These are phyloP conservation scores for Botrytis medusae DNA, from an alignment of 2,329 filamentous ascomycete species.

Conservation along the genomic window DNA sequence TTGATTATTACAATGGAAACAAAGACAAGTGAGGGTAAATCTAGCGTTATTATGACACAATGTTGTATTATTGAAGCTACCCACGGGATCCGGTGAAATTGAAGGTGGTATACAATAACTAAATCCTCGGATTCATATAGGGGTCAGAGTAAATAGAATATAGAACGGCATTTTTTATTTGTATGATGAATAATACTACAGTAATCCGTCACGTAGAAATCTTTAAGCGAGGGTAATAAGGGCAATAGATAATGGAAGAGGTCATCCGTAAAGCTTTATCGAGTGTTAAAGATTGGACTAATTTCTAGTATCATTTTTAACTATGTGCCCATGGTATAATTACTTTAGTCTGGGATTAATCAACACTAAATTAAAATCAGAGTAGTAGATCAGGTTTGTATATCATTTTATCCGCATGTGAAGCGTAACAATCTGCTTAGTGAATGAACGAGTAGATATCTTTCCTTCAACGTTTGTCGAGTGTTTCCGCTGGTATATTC, in stretches of 20 bases:
- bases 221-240: background rate
- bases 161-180: background rate
- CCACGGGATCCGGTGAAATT: background rate
- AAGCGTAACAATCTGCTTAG: background rate
- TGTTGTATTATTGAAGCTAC: rapidly evolving
- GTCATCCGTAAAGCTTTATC: background rate
- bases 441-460: background rate
- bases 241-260: background rate
- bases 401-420: rapidly evolving
- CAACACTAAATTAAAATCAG: background rate
- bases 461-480: background rate
- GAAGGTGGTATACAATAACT: background rate
- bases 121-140: background rate
- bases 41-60: rapidly evolving
- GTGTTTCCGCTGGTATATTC: background rate
- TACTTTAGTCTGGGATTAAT: background rate
- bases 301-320: background rate
- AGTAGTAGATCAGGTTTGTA: rapidly evolving
- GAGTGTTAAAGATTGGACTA: background rate
- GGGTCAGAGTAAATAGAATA: background rate
- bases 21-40: background rate
- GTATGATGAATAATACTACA: background rate
- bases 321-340: background rate
- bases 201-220: background rate
- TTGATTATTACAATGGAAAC: background rate